phyloP scores from a whole-genome alignment of 1,139 yeast genomes.

The Pichia sp. region DNA sequence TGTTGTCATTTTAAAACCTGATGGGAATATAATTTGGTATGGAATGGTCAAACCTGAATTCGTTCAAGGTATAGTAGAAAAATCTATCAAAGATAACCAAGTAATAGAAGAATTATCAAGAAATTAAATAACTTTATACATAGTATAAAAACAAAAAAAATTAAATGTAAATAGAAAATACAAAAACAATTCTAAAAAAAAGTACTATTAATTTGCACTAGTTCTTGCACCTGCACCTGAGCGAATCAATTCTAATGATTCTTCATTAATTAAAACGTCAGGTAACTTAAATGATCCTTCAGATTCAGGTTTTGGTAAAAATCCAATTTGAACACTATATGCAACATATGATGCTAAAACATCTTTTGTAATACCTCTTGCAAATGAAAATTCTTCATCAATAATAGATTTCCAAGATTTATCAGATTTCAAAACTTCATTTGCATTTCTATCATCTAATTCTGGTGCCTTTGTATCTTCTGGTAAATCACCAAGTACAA shows the following conservation, averaged over 20 bases:
- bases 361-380: constrained; percentile 62
- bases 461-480: constrained; percentile 92
- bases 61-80: constrained; percentile 59
- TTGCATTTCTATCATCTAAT: constrained; percentile 79
- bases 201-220: constrained; percentile 35
- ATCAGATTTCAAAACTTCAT: constrained; percentile 55
- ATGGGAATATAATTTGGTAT: constrained; percentile 55
- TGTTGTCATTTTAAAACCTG: constrained; percentile 45
- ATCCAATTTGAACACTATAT: constrained; percentile 73
- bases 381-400: constrained; percentile 59
- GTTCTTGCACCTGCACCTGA: constrained; percentile 88
- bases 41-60: constrained; percentile 61
- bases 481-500: constrained; percentile 88
- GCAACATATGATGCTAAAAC: constrained; percentile 74
- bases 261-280: constrained; percentile 45
- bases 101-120: constrained; percentile 52
- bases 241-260: constrained; percentile 59
- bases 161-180: not conserved
- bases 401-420: constrained; percentile 37
- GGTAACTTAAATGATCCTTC: constrained; percentile 49
- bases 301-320: constrained; percentile 55
- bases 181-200: too few relatives aligned
- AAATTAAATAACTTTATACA: constrained; percentile 31
- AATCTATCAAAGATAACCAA: constrained; percentile 42
- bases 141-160: not conserved